Evolutionary conservation across 768 basidiomycete genomes (phyloP), one percentile per base, ranked within the genome.

Genomic region (Hypholoma fasciculare): DNA sequence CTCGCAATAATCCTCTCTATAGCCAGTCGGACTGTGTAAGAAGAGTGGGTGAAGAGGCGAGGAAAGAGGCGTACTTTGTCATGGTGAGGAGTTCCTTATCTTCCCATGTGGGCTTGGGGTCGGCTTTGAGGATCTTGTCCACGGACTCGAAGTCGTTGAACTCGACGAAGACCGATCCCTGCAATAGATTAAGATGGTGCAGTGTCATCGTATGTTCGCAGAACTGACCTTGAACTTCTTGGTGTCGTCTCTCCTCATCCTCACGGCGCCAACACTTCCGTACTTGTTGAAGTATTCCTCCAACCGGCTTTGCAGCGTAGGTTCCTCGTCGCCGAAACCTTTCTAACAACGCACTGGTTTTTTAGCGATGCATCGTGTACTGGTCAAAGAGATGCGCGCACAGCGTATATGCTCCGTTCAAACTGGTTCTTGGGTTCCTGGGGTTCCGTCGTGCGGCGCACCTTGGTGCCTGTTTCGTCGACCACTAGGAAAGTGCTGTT

Each of bases 141-240:
- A 87, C 87, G 4, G 84, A 78, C 47, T 81, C 77, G 68, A 85
- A 81, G 62, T 92, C 85, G 20, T 84, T 77, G 68, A 92, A 98
- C 74, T 98, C 96, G 39, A 84, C 85, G 63, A 98, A 98, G n/a
- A 96, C 90, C 8, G 95, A 97, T 51, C 89, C 85, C 94, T 96
- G 61, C 7, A 16, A 50, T 34, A 56, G 12, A 8, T 40, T 52
- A 2, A 20, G 54, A 48, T 9, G 36, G 20, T 14, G 40, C 17
- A 16, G 5, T 12, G 17, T 1, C 12, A 12, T 16, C 13, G 17
- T 16, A 13, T 30, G 46, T 57, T n/a, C 38, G 42, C 46, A 26
- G 1, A 42, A 47, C 51, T 4, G 52, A 90, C 95, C 86, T 98
- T 98, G 82, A 96, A 95, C 59, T 84, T 83, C 69, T 94, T 94